Conservation (phyloP, 1,284 basidiomycete species). For the Takashimella tepidaria region DNA sequence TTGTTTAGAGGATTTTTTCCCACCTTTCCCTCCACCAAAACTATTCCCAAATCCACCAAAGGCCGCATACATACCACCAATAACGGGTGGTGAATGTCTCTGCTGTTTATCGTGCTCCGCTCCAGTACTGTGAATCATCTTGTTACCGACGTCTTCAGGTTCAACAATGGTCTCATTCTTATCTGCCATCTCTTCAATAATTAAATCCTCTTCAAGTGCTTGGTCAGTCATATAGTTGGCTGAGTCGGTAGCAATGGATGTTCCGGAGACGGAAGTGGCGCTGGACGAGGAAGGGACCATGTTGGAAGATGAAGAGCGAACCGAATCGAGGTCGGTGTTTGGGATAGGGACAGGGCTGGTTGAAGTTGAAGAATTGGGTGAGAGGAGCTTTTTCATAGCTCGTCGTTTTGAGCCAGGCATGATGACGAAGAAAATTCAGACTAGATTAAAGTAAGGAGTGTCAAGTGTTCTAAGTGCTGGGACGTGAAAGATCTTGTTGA, state of each 20-base stretch:
- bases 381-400: conserved; percentile 43
- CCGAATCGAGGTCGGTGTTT: too few species aligned
- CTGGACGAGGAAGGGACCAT: background rate
- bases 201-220: conserved; percentile 18
- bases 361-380: background rate
- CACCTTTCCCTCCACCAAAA: conserved; percentile 10
- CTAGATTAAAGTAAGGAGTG: too few species aligned
- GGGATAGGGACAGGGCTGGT: too few species aligned
- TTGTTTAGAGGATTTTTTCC: conserved; percentile 60
- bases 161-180: conserved; percentile 20
- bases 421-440: background rate
- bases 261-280: background rate
- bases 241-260: conserved; percentile 14
- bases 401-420: conserved; percentile 46
- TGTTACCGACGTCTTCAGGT: background rate
- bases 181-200: conserved; percentile 27
- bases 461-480: too few species aligned
- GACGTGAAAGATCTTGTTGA: too few species aligned
- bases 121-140: background rate
- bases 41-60: background rate
- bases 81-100: background rate
- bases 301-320: background rate
- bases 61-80: conserved; percentile 5
- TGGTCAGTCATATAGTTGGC: conserved; percentile 18
- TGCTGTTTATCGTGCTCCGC: background rate